Evolutionary conservation across 176 grass and related monocot species (phyloP).

Genomic region (bread wheat (Triticum aestivum)): DNA sequence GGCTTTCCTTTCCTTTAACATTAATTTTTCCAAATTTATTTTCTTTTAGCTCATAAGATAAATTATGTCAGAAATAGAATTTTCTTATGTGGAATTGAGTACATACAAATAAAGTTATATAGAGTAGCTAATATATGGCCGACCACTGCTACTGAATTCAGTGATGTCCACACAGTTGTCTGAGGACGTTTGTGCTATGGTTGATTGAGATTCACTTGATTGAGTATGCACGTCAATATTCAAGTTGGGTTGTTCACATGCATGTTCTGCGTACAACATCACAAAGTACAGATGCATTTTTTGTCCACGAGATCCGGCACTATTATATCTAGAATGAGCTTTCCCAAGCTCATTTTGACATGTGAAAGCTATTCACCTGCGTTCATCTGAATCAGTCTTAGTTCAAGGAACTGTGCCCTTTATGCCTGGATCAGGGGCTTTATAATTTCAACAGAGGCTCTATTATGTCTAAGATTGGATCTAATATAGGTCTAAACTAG

Average conservation of each 20-base stretch:
- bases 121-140: no score
- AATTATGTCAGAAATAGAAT: neutral
- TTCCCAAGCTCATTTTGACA: neutral
- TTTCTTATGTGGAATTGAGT: neutral
- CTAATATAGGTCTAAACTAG: no score
- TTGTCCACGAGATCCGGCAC: neutral
- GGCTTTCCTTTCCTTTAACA: conserved; percentile 24
- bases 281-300: neutral
- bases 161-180: neutral
- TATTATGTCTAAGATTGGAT: no score
- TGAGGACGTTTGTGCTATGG: neutral
- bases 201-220: conserved; percentile 12
- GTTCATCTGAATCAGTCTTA: neutral
- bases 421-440: no score
- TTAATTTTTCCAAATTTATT: neutral
- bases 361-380: neutral
- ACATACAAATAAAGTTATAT: no score
- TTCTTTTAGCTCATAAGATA: neutral
- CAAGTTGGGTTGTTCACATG: neutral
- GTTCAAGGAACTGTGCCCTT: neutral
- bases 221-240: neutral
- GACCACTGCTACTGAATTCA: neutral
- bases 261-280: neutral
- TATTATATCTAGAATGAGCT: neutral
- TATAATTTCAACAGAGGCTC: no score